A percentile compares a stretch with the other conserved stretches of the same genome.
Conservation (phyloP, 805 yeast genomes). For the Cyberlindnera petersonii region DNA sequence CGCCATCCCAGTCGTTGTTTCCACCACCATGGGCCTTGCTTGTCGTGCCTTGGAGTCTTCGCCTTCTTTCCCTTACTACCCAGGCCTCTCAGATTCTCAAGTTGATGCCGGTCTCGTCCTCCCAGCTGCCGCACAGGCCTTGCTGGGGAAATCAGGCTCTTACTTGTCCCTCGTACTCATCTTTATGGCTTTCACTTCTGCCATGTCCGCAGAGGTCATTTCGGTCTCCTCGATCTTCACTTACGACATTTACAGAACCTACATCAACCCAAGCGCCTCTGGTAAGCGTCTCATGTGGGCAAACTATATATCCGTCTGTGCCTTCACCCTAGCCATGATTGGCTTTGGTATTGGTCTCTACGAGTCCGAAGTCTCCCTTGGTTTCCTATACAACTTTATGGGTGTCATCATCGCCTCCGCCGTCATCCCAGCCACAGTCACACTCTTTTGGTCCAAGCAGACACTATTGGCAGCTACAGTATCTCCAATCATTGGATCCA, state of each 20-base stretch:
- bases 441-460: conserved; percentile 60
- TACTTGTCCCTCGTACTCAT: conserved; percentile 74
- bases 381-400: conserved; percentile 83
- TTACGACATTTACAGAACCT: conserved; percentile 79
- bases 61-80: conserved; percentile 78
- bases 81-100: conserved; percentile 62
- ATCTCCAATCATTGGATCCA: conserved; percentile 78
- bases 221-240: conserved; percentile 84
- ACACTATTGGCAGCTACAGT: conserved; percentile 64
- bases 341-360: conserved; percentile 79
- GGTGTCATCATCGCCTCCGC: conserved; percentile 87
- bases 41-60: conserved; percentile 67
- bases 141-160: conserved; percentile 86
- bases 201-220: conserved; percentile 87
- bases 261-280: conserved; percentile 72
- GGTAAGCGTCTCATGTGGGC: conserved; percentile 63
- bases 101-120: conserved; percentile 78
- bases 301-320: conserved; percentile 22
- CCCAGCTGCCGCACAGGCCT: conserved; percentile 67
- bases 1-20: conserved; percentile 78
- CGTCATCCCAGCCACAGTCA: conserved; percentile 71
- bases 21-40: conserved; percentile 86
- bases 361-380: conserved; percentile 82
- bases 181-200: conserved; percentile 91
- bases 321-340: conserved; percentile 60